Percentiles rank a stretch among this genome's conserved stretches.
Evolutionary conservation across 768 basidiomycete species (phyloP).

Genomic region (Lentinula sp.): DNA sequence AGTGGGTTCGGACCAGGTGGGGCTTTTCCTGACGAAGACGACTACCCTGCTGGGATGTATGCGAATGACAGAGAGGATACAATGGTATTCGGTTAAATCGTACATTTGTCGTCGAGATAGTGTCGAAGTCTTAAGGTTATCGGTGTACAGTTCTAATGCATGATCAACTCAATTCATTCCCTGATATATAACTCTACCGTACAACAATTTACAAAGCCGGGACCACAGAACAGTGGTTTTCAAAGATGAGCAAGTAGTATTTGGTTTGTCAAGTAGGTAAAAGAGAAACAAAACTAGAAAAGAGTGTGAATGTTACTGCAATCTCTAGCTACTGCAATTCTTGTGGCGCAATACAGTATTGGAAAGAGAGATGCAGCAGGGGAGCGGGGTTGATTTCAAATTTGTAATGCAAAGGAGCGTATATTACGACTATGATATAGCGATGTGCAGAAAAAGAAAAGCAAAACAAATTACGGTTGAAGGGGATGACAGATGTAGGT

Average conservation of each 20-base stretch:
- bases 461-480: neutral
- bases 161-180: too few species aligned
- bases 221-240: too few species aligned
- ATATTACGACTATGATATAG: neutral
- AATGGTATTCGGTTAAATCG: neutral
- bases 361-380: neutral
- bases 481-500: neutral
- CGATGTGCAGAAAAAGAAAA: neutral
- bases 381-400: neutral
- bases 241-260: neutral
- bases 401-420: neutral
- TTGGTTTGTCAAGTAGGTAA: neutral
- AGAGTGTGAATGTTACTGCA: neutral
- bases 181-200: too few species aligned
- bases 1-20: neutral
- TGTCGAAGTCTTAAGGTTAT: too few species aligned
- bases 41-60: neutral
- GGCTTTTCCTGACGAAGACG: neutral
- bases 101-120: neutral
- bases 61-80: neutral
- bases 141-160: too few species aligned
- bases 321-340: neutral
- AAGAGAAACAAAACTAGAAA: constrained; percentile 1
- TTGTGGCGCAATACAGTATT: neutral
- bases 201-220: too few species aligned